These are phyloP conservation scores for Dactylellina leptospora DNA, from an alignment of 2,329 filamentous ascomycete species.

Conservation along the genomic window DNA sequence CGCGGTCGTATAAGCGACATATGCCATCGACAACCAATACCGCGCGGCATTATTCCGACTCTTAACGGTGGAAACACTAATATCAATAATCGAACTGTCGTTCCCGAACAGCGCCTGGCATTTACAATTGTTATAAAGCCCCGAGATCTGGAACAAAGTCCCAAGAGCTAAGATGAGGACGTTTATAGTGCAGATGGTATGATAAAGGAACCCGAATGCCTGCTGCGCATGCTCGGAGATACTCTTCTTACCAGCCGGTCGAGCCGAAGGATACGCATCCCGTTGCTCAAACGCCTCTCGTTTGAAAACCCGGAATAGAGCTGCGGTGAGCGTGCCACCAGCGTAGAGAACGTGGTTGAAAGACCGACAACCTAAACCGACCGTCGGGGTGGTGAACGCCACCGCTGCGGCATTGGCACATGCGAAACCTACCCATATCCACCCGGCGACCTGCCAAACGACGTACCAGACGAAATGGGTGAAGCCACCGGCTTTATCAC, in stretches of 20 bases:
- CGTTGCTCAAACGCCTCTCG: conserved; percentile 8
- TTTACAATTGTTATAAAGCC: conserved; percentile 19
- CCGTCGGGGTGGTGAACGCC: conserved; percentile 55
- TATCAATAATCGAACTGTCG: conserved; percentile 15
- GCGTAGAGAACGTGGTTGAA: conserved; percentile 55
- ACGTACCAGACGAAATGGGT: conserved; percentile 34
- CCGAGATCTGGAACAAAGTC: conserved; percentile 16
- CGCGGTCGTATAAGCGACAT: conserved; percentile 16
- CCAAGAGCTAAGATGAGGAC: conserved; percentile 11
- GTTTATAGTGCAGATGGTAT: conserved; percentile 13
- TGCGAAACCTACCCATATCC: conserved; percentile 54
- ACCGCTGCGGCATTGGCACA: conserved; percentile 54
- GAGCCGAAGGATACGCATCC: background rate
- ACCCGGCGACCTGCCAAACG: conserved; percentile 50
- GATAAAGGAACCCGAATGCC: background rate
- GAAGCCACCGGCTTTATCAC: background rate
- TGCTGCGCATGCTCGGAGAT: background rate
- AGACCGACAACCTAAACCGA: conserved; percentile 53
- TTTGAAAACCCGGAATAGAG: conserved; percentile 45
- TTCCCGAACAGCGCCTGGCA: conserved; percentile 14
- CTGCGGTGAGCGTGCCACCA: conserved; percentile 39
- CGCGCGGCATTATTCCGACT: conserved; percentile 4
- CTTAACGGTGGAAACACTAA: background rate
- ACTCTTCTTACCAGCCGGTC: background rate
- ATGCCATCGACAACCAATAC: conserved; percentile 24